Evolutionary conservation across 1,139 yeast species (phyloP), one percentile per base, ranked within the genome.

Genomic region (Geotrichum aggregatum): DNA sequence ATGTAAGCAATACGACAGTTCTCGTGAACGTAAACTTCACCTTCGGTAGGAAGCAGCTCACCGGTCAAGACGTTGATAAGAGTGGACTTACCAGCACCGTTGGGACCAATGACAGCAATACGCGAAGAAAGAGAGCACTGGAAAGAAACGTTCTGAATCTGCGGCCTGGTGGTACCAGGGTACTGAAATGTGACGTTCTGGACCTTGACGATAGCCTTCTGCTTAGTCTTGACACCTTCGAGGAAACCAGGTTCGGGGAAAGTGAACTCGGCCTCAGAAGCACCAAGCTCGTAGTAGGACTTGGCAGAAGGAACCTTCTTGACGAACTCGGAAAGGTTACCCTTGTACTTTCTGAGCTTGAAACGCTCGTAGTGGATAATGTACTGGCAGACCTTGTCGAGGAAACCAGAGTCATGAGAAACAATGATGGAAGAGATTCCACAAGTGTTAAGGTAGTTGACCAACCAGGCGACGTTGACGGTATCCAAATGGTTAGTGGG

Each of bases 191-290:
- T 71, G 95, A 92, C 91, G 81, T 86, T 82, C 60, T 87, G 79
- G 63, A 92, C 98, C 82, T 92, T 92, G 72, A 92, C 97, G 76
- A 92, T 92, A 72, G 98, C 98, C 82, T 92, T 92, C 79, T 92
- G 98, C 82, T 92, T 92, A 71, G 98, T 92, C 88, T 92, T 92
- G 71, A 92, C 98, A 87, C 98, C 98, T 82, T 92, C 98, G 74
- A 92, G 84, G 95, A 85, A 91, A 86, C 98, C 98, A 75, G 98
- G 98, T 77, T 86, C 97, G 74, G 98, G 98, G 97, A 92, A 92
- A 65, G 70, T 75, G 84, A 92, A 92, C 77, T 89, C 95, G 70
- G 88, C 76, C 71, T 88, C 97, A 63, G 98, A 91, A 69, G 97
- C 97, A 71, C 96, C 96, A 71, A 92, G 83, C 78, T 92, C 98